These are phyloP conservation scores for Mycena latifolia DNA, from an alignment of 768 basidiomycete species.

Conservation along the genomic window DNA sequence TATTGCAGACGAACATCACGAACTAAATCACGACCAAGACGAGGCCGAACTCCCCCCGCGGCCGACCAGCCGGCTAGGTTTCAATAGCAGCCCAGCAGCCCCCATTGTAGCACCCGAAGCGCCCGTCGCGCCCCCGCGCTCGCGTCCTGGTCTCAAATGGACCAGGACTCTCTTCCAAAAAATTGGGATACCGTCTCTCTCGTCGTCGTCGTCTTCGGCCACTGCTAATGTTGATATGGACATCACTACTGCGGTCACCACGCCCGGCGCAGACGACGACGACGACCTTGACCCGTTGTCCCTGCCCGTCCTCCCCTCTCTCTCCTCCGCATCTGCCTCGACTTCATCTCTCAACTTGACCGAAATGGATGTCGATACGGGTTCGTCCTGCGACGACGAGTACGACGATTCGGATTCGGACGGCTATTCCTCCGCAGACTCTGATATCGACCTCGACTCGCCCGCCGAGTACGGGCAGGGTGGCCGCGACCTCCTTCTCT, in stretches of 20 bases:
- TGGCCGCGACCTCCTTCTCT: constrained; percentile 21
- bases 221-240: constrained; percentile 38
- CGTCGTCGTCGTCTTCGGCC: not conserved
- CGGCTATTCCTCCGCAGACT: constrained; percentile 37
- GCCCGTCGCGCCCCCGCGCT: not conserved
- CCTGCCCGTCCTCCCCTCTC: constrained; percentile 32
- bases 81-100: constrained; percentile 43
- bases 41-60: constrained; percentile 52
- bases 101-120: constrained; percentile 3
- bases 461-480: constrained; percentile 22
- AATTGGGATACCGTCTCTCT: constrained; percentile 18
- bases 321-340: constrained; percentile 25
- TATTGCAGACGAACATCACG: constrained; percentile 34
- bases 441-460: constrained; percentile 39
- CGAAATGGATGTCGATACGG: constrained; percentile 33
- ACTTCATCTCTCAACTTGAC: constrained; percentile 24
- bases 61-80: constrained; percentile 63
- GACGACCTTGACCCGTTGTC: constrained; percentile 32
- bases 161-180: no score
- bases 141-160: constrained; percentile 17
- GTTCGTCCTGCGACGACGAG: constrained; percentile 37
- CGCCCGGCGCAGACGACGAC: constrained; percentile 32
- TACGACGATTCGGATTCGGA: constrained; percentile 41
- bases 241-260: constrained; percentile 34
- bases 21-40: constrained; percentile 29